Base-by-base conservation (phyloP, 176 grass and related monocot genomes). In the Zea luxurians region DNA sequence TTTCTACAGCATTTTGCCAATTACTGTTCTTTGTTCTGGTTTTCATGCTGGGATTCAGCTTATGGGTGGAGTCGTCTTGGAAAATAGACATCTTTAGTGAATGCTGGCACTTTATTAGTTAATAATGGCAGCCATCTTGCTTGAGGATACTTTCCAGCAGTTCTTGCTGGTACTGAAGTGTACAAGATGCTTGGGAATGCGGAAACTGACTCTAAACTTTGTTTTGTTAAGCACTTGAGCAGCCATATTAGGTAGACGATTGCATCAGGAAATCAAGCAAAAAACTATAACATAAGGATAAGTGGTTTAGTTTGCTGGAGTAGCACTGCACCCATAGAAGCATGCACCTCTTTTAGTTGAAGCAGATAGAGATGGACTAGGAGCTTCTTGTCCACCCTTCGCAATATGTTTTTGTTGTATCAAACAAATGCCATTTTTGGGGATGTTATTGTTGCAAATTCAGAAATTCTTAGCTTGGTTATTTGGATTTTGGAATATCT, bases 1-100 rank as follows among this genome's bases (percentile, higher is more conserved):
- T 27, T 27, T 27, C 13, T 58, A 21, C 40, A 74, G 35, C 11
- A 71, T 78, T 49, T 84, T 0, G 20, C 5, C 5, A 74, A 40
- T 60, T 37, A 17, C 40, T 79, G 18, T 42, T 80, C 42, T 20
- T 78, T 88, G 41, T 49, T 77, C 15, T 55, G 20, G 13, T 45
- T 78, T 42, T 57, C 61, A 72, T 54, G 42, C 45, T 62, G 37
- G 21, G 7, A 57, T 41, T 37, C 66, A 58, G 17, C 83, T 4
- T 68, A 54, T 71, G 68, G 48, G 48, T 45, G 15, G 21, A 73
- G 37, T 4, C 0, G 4, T 48, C 66, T 38, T 64, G 13, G 37
- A 35, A 38, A 4, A 27, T 27, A 66, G 21, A 37, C 17, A 45
- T 13, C 6, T 49, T 48, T 6, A 35, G 67, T 35, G 44, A 49